phyloP scores from a whole-genome alignment of 1,139 yeast genomes.

The Debaryomyces robertsiae region DNA sequence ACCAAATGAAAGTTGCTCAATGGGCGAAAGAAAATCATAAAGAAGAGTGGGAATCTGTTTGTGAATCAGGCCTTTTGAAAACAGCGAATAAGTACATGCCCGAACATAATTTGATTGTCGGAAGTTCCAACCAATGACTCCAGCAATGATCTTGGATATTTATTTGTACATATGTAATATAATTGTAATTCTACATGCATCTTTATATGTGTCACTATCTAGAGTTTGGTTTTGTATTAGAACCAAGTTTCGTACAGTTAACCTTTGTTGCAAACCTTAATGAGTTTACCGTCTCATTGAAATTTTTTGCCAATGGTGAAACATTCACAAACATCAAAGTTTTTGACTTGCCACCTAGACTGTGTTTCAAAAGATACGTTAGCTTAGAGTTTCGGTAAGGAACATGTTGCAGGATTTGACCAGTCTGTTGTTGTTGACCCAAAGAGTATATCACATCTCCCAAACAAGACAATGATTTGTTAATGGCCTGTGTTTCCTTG shows the following conservation, averaged over 20 bases:
- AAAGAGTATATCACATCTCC: slow-evolving; percentile 90
- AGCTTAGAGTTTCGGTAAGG: slow-evolving; percentile 63
- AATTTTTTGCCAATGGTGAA: slow-evolving; percentile 65
- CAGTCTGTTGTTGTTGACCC: slow-evolving; percentile 37
- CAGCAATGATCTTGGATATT: not conserved
- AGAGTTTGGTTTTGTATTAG: slow-evolving; percentile 6
- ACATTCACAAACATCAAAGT: slow-evolving; percentile 93
- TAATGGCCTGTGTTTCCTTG: slow-evolving; percentile 86
- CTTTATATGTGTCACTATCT: slow-evolving; percentile 5
- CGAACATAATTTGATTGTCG: slow-evolving; percentile 22
- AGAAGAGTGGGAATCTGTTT: slow-evolving; percentile 50
- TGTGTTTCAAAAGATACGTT: slow-evolving; percentile 81
- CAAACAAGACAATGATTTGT: slow-evolving; percentile 81
- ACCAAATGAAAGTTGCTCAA: slow-evolving; percentile 47
- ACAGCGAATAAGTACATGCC: slow-evolving; percentile 40
- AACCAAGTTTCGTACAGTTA: slow-evolving; percentile 48
- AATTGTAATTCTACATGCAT: slow-evolving; percentile 1
- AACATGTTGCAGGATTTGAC: slow-evolving; percentile 44
- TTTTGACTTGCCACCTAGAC: slow-evolving; percentile 83
- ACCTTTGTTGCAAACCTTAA: slow-evolving; percentile 88
- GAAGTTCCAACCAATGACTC: slow-evolving; percentile 11
- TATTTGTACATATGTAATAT: slow-evolving; percentile 12
- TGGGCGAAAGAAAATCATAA: slow-evolving; percentile 57
- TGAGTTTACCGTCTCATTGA: slow-evolving; percentile 80
- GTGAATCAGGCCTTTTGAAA: slow-evolving; percentile 39